phyloP scores from a whole-genome alignment of 805 yeast genomes.

The Suhomyces sp. region DNA sequence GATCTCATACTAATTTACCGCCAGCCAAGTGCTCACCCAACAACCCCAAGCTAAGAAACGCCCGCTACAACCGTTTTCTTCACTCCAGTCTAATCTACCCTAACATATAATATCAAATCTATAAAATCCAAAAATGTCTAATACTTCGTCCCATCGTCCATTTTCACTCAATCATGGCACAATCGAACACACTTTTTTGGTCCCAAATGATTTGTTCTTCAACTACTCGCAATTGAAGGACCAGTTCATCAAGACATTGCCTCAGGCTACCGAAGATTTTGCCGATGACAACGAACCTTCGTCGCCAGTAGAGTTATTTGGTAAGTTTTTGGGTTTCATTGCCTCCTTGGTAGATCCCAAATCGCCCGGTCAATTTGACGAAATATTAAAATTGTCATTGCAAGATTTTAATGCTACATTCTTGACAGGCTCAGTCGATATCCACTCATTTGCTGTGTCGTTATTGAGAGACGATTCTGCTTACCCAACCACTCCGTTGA shows the following conservation, averaged over 20 bases:
- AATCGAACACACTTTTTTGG: conserved; percentile 82
- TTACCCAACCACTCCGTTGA: conserved; percentile 63
- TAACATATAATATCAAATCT: background rate
- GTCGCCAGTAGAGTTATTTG: conserved; percentile 79
- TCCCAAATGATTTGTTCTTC: conserved; percentile 77
- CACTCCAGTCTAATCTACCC: background rate
- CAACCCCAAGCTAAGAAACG: background rate
- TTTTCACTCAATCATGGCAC: conserved; percentile 80
- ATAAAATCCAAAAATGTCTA: background rate
- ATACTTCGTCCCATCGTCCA: conserved; percentile 52
- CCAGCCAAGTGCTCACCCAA: background rate
- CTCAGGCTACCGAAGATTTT: conserved; percentile 76
- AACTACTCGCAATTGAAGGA: conserved; percentile 84
- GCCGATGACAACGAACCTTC: conserved; percentile 88
- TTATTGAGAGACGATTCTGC: conserved; percentile 48
- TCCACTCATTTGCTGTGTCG: conserved; percentile 82
- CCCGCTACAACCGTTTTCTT: background rate
- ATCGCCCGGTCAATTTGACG: conserved; percentile 49
- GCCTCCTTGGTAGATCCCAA: conserved; percentile 46
- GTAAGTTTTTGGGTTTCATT: conserved; percentile 76
- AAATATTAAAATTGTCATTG: conserved; percentile 66
- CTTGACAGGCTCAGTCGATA: conserved; percentile 60
- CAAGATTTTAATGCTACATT: conserved; percentile 83
- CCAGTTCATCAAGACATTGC: conserved; percentile 75
- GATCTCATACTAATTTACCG: background rate